Conservation (phyloP, 805 yeast genomes). For the Kazachstania viticola region DNA sequence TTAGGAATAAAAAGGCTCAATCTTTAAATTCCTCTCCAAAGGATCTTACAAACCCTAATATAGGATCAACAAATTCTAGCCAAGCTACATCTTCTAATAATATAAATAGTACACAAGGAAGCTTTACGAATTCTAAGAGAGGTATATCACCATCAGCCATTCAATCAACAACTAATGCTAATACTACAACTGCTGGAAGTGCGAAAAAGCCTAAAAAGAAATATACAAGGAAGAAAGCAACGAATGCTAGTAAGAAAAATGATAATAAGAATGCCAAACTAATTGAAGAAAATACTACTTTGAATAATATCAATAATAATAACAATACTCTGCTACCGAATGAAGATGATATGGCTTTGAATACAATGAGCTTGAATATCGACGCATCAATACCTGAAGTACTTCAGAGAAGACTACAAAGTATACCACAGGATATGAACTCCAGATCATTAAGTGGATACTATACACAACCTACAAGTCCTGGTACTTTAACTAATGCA, state of each 20-base stretch:
- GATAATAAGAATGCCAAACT: background rate
- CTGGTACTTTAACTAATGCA: conserved; percentile 10
- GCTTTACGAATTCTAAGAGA: too few species aligned
- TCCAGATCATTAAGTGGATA: conserved; percentile 22
- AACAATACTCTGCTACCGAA: background rate
- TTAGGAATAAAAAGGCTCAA: conserved; percentile 6
- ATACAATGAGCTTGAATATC: background rate
- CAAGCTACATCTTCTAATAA: conserved; percentile 1
- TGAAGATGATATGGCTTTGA: conserved; percentile 1
- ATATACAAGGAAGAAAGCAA: background rate
- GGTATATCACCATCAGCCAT: too few species aligned
- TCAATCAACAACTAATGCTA: conserved; percentile 1
- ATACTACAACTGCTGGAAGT: background rate
- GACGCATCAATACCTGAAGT: background rate
- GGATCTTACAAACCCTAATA: conserved; percentile 4
- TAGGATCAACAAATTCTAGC: background rate
- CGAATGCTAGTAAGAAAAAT: background rate
- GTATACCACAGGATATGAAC: conserved; percentile 17
- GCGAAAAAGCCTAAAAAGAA: background rate
- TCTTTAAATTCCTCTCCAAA: background rate
- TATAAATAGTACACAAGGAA: background rate
- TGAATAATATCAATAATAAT: conserved; percentile 1
- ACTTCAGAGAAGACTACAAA: conserved; percentile 18
- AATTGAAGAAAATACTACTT: background rate
- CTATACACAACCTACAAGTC: conserved; percentile 25